Evolutionary conservation across 2,329 filamentous ascomycete species (phyloP).

Genomic region (Colletotrichum musae): DNA sequence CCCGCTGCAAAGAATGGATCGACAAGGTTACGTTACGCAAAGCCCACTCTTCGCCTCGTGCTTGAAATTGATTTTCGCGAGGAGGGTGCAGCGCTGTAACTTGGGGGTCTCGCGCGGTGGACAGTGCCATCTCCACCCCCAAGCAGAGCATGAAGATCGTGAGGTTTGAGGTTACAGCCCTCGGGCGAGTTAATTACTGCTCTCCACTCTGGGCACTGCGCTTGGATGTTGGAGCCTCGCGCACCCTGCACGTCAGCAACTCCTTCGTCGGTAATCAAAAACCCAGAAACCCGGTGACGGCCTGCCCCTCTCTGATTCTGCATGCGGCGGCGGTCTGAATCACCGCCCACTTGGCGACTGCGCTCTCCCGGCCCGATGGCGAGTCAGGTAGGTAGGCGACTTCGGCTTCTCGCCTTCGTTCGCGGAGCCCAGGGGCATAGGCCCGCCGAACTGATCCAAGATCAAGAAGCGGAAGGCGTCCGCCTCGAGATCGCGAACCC

Average conservation of each 20-base stretch:
- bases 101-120: conserved; percentile 21
- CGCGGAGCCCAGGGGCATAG: not conserved
- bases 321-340: conserved; percentile 17
- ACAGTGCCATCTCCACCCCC: conserved; percentile 18
- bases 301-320: not conserved
- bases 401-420: conserved; percentile 2
- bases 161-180: conserved; percentile 33
- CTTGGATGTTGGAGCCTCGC: conserved; percentile 8
- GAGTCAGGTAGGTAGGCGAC: conserved; percentile 34
- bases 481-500: conserved; percentile 6
- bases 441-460: conserved; percentile 2
- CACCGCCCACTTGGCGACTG: conserved; percentile 1
- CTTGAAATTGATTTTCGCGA: conserved; percentile 30
- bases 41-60: conserved; percentile 24
- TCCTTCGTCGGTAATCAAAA: conserved; percentile 28
- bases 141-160: conserved; percentile 27
- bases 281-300: conserved; percentile 30
- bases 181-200: conserved; percentile 21
- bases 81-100: conserved; percentile 9
- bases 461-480: conserved; percentile 2
- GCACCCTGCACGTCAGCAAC: conserved; percentile 28
- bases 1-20: conserved; percentile 4
- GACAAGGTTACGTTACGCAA: conserved; percentile 18
- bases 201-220: conserved; percentile 13
- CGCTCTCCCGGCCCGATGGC: conserved; percentile 12